Base-by-base conservation (phyloP, 225 moss, liverwort and hornwort genomes). In the Physcomitrium patens region DNA sequence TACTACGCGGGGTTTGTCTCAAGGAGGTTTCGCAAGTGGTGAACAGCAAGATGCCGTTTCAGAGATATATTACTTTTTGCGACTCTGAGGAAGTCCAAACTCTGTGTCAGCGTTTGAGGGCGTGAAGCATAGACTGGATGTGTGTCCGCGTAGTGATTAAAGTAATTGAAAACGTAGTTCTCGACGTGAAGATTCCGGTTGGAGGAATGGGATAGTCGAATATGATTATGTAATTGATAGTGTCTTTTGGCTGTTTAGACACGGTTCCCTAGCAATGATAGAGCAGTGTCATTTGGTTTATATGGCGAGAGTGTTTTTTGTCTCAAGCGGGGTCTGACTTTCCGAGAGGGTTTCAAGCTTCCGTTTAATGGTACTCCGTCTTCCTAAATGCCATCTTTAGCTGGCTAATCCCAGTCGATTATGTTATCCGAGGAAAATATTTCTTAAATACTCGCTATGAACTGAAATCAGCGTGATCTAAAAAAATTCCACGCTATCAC, bases 261-360 rank as follows among this genome's bases (percentile, higher is more conserved):
- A 51, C 14, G 45, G 10, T 15, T 72, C 31, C 4, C 7, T 37
- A 37, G 31, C 2, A 37, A 37, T 37, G 31, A 37, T 37, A 37
- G 31, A 26, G 3, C 15, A 50, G 57, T 60, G 26, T 73, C 23
- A 47, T 18, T 64, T 7, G 31, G 31, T 37, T 37, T 4, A 37
- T 10, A 42, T 67, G 41, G 71, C 53, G 31, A 23, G 64, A 41
- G 47, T 19, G 2, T 52, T 8, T 53, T 19, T 54, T 73, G 15
- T 10, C 57, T 58, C 49, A 7, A 45, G 41, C 51, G 18, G 44
- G 59, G 17, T 71, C 48, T 77, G 47, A 37, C 10, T n/a, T 17
- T 65, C 66, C 7, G 15, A 56, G 60, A 43, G 78, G 26, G 60
- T 72, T 37, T 37, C 31, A 37, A 37, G 31, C 31, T 37, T 37